A percentile compares a stretch with the other conserved stretches of the same genome.
Conservation (phyloP, 1,284 basidiomycete genomes). For the Trametes polyzona region DNA sequence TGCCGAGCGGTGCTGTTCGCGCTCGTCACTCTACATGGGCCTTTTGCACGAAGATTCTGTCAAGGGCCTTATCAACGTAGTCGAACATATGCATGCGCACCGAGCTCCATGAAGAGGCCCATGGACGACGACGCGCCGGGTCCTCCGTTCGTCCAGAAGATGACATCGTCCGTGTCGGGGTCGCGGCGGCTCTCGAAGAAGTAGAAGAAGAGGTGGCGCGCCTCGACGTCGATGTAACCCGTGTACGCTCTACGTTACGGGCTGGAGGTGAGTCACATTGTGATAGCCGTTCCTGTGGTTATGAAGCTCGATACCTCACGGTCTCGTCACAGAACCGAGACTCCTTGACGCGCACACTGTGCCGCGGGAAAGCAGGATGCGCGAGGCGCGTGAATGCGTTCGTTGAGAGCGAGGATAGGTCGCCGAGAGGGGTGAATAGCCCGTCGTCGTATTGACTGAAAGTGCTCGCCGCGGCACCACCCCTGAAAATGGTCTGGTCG, state of each 20-base stretch:
- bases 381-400: constrained; percentile 47
- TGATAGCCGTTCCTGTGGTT: not conserved
- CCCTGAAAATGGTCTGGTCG: not conserved
- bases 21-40: constrained; percentile 44
- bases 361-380: constrained; percentile 55
- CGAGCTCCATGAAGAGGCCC: constrained; percentile 72
- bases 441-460: constrained; percentile 14
- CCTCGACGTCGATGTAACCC: constrained; percentile 71
- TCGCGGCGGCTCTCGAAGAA: constrained; percentile 78
- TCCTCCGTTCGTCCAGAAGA: constrained; percentile 71
- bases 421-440: constrained; percentile 46
- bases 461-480: not conserved
- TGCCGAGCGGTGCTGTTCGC: constrained; percentile 53
- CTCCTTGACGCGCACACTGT: constrained; percentile 52
- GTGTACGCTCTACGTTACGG: constrained; percentile 32
- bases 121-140: constrained; percentile 58
- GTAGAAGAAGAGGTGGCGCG: constrained; percentile 80
- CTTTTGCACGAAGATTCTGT: constrained; percentile 38
- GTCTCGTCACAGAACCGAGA: constrained; percentile 36
- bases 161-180: constrained; percentile 68
- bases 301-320: constrained; percentile 17
- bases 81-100: constrained; percentile 47
- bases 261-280: constrained; percentile 24
- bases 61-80: constrained; percentile 4
- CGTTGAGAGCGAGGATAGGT: constrained; percentile 43